Evolutionary conservation across 208 protist species (phyloP), one percentile per base, ranked within the genome.

Genomic region (Leishmania lainsoni): DNA sequence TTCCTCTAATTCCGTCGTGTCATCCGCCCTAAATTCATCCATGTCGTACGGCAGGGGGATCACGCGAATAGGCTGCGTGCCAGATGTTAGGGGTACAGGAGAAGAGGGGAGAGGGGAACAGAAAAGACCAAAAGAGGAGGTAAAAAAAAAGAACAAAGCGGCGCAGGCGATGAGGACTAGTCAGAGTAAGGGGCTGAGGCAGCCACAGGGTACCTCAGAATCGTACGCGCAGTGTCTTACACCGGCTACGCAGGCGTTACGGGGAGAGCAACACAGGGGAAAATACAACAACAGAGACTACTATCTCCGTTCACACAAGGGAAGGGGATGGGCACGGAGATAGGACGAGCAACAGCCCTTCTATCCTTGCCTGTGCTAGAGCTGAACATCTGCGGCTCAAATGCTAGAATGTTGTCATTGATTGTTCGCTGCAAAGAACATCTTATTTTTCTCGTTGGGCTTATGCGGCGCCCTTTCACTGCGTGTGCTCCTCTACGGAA

Each of bases 1-100:
- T n/a, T 93, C 90, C 22, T 91, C 91, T 9, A 83, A 48, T 12
- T 75, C 71, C 45, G 68, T 56, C 6, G 66, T 63, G 29, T 59
- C 80, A 9, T 81, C 80, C 32, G 39, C 26, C 39, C 81, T 75
- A 49, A 72, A 66, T 16, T 90, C 84, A 39, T 83, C 84, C 77
- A 80, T 81, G 22, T 35, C 59, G 5, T 51, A 54, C 42, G 75
- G 56, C 52, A 72, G 14, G 48, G 8, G 42, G 35, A 39, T 51
- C 5, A 61, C 49, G 17, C 17, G 26, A 17, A 35, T 42, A 58
- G 17, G 17, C 71, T 52, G 32, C 35, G 35, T 54, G 68, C 8
- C 14, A 29, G 68, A 49, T 32, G 42, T 9, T 10, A 20, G 14
- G 0, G 12, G 22, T 26, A 35, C 22, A 8, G 42, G 45, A 17